A percentile compares a stretch with the other conserved stretches of the same genome.
Evolutionary conservation across 2,329 filamentous ascomycete species (phyloP).

Genomic region (Aspergillus udagawae): DNA sequence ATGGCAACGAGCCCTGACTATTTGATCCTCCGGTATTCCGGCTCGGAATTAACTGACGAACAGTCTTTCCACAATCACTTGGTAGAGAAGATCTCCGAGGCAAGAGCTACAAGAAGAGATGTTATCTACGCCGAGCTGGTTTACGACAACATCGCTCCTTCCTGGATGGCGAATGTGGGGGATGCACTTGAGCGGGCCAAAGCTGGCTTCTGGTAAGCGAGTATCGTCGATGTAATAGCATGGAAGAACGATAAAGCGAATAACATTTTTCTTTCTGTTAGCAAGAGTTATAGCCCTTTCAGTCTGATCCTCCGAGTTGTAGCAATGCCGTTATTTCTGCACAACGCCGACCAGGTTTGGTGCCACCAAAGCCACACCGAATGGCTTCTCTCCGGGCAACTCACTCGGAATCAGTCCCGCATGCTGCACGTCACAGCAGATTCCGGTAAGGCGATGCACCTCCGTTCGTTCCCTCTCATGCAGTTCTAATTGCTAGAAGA

Average conservation of each 20-base stretch:
- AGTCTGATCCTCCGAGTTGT: neutral
- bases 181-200: too few species aligned
- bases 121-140: neutral
- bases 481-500: too few species aligned
- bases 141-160: neutral
- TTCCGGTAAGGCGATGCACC: too few species aligned
- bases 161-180: neutral
- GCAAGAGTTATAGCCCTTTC: neutral
- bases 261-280: neutral
- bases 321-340: too few species aligned
- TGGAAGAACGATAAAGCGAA: neutral
- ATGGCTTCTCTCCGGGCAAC: too few species aligned
- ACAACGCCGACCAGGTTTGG: neutral
- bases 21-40: neutral
- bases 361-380: too few species aligned
- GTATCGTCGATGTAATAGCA: too few species aligned
- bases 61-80: too few species aligned
- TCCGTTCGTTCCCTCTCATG: too few species aligned
- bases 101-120: neutral
- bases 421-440: too few species aligned
- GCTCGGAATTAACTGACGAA: neutral
- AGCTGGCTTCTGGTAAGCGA: too few species aligned
- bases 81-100: neutral
- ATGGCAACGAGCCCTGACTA: neutral
- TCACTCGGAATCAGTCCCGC: too few species aligned